Base-by-base conservation (phyloP, 306 rosid genomes). In the Gillenia trifoliata region DNA sequence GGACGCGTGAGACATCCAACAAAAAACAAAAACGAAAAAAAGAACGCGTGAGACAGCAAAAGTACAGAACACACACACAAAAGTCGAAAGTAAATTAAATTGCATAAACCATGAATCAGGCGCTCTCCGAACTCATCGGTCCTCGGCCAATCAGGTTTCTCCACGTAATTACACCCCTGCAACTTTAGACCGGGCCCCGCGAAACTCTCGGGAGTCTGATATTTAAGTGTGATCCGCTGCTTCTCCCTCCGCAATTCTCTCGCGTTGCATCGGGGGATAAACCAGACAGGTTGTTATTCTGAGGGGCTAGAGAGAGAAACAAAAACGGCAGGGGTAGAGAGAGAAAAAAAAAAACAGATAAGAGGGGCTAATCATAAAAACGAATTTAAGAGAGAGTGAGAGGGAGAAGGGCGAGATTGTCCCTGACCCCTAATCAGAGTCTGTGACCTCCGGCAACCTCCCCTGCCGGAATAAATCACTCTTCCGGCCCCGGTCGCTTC, bases 391-490 rank as follows among this genome's bases (percentile, higher is more conserved):
- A 68, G 66, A 26, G 67, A 61, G 31, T 25, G 29, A 6, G 33
- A 26, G 34, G 16, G 4, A 16, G 22, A 17, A 36, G 63, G 40
- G 38, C 31, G 25, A 17, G 40, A 63, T 41, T 23, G 30, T 34
- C 75, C 52, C 45, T 41, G 57, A 25, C 45, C 45, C 67, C 41
- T 23, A 36, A 5, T 64, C 59, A 68, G 72, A 54, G 43, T n/a
- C 62, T 22, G 79, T 33, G 49, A 16, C 55, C 60, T 38, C 79
- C 79, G 69, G 79, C 60, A 40, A 31, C 31, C 56, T 75, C 34
- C 74, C 76, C 76, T 34, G 54, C 86, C 78, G 64, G 79, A 59
- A 59, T 59, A 47, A 57, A 73, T 80, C 5, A 26, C 64, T 33
- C 30, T 34, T 71, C 82, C 59, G 64, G 66, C 54, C 47, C 63